Percentiles rank a stretch among this genome's conserved stretches.
Evolutionary conservation across 1,284 basidiomycete genomes (phyloP).

Genomic region (Volvariella volvacea): DNA sequence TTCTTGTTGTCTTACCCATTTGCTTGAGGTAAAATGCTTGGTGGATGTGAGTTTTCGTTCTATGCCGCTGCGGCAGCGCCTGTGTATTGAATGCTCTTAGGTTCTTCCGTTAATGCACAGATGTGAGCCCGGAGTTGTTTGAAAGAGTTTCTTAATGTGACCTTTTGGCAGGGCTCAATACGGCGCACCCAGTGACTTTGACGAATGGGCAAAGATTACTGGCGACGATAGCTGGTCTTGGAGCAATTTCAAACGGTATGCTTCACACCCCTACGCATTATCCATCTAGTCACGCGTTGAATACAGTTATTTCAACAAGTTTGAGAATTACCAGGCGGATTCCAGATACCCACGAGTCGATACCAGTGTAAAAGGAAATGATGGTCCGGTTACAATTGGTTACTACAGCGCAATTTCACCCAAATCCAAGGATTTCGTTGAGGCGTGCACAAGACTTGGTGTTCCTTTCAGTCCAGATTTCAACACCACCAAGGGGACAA

Average conservation of each 20-base stretch:
- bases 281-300: background rate
- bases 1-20: background rate
- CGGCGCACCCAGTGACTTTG: conserved; percentile 62
- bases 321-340: conserved; percentile 50
- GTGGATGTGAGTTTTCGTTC: conserved; percentile 64
- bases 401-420: conserved; percentile 32
- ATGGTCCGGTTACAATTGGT: conserved; percentile 47
- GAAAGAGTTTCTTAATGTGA: conserved; percentile 3
- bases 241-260: conserved; percentile 43
- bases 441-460: conserved; percentile 39
- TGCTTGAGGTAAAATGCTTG: conserved; percentile 51
- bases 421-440: conserved; percentile 37
- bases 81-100: conserved; percentile 22
- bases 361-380: conserved; percentile 33
- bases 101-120: conserved; percentile 60
- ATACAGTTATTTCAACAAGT: conserved; percentile 57
- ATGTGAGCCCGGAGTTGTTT: conserved; percentile 42
- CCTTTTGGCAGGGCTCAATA: conserved; percentile 48
- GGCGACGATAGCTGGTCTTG: conserved; percentile 61
- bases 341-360: conserved; percentile 42
- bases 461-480: conserved; percentile 47
- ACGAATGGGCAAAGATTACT: conserved; percentile 55
- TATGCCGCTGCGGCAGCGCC: background rate
- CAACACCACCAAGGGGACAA: conserved; percentile 41
- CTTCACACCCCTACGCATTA: conserved; percentile 4